Percentiles rank a stretch among this genome's conserved stretches.
These are phyloP conservation scores for Phyllosticta ampelicida DNA, from an alignment of 2,329 filamentous ascomycete species.

Conservation along the genomic window DNA sequence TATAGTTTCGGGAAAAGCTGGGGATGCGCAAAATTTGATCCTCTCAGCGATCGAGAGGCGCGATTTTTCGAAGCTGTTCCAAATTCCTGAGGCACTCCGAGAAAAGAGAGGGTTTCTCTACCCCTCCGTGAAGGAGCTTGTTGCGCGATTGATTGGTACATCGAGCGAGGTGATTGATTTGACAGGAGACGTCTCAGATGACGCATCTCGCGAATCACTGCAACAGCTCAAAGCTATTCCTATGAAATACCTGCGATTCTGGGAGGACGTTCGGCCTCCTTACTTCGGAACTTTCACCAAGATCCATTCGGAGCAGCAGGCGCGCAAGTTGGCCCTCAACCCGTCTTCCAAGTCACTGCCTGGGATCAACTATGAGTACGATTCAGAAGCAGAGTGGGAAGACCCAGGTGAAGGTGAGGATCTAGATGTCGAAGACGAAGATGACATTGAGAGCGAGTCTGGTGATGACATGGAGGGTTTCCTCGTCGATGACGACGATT, in stretches of 20 bases:
- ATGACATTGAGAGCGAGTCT: slow-evolving; percentile 62
- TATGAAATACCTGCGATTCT: slow-evolving; percentile 52
- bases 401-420: slow-evolving; percentile 64
- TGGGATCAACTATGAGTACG: slow-evolving; percentile 68
- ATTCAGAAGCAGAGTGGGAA: slow-evolving; percentile 77
- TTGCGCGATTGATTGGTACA: slow-evolving; percentile 35
- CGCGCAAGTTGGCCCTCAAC: slow-evolving; percentile 41
- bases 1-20: slow-evolving; percentile 10
- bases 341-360: slow-evolving; percentile 45
- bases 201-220: slow-evolving; percentile 19
- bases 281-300: slow-evolving; percentile 66
- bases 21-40: background rate
- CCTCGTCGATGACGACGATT: slow-evolving; percentile 75
- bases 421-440: slow-evolving; percentile 52
- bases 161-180: slow-evolving; percentile 33
- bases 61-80: background rate
- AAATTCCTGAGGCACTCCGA: background rate
- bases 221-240: slow-evolving; percentile 45
- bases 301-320: slow-evolving; percentile 36
- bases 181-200: slow-evolving; percentile 23
- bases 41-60: background rate
- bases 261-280: slow-evolving; percentile 51
- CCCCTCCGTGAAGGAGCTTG: slow-evolving; percentile 24
- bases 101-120: slow-evolving; percentile 8
- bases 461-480: slow-evolving; percentile 85